Conservation (phyloP, 139 green algal species). For the Chlorella ohadii region DNA sequence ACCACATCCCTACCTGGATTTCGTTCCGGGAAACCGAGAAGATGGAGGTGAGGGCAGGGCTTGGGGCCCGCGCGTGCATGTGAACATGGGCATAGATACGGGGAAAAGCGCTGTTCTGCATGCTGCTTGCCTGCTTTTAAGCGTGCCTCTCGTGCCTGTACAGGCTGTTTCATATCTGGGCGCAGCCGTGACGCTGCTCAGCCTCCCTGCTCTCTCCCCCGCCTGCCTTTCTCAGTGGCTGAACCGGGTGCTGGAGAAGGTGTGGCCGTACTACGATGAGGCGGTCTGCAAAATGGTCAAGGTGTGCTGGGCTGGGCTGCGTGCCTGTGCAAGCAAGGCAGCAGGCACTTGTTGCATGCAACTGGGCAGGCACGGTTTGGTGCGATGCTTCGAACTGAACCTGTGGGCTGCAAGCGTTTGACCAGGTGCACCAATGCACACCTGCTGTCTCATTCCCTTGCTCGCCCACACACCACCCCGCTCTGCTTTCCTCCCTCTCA, state of each 20-base stretch:
- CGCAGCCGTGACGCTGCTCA: background rate
- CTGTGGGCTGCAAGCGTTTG: no score
- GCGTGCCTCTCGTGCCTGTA: conserved; percentile 34
- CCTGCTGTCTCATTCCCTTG: no score
- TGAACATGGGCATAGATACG: no score
- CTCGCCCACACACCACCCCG: no score
- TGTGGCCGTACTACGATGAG: conserved; percentile 90
- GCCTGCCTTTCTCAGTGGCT: conserved; percentile 71
- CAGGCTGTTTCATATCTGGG: conserved; percentile 62
- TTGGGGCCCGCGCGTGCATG: no score
- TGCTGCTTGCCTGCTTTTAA: background rate
- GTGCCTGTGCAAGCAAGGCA: no score
- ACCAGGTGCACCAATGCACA: no score
- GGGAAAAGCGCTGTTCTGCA: no score
- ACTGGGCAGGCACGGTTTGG: no score
- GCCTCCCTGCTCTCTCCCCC: background rate
- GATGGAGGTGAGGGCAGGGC: conserved; percentile 68
- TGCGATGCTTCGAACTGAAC: no score
- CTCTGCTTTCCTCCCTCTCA: no score
- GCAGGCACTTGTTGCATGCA: no score
- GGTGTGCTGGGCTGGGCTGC: conserved; percentile 7
- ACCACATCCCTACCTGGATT: conserved; percentile 80
- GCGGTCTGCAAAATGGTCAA: conserved; percentile 82
- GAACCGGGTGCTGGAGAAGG: conserved; percentile 78
- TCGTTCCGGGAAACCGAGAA: conserved; percentile 80